Conservation (phyloP, 352 stramenopile species). For the Phytophthora uliginosa region DNA sequence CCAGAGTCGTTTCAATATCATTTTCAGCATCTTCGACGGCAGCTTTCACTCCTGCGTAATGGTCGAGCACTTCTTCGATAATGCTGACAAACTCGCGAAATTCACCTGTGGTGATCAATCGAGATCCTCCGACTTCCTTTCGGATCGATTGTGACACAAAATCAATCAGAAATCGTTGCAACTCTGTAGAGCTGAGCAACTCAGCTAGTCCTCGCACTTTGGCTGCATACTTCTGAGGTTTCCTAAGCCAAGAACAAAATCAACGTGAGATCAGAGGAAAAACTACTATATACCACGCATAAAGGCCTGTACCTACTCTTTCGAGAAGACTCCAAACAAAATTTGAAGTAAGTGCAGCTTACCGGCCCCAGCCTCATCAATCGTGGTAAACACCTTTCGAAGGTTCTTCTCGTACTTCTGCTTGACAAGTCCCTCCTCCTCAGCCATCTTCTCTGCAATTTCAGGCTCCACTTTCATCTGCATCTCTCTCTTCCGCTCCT, state of each 20-base stretch:
- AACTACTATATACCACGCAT: neutral
- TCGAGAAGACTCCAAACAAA: constrained; percentile 62
- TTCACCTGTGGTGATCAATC: constrained; percentile 40
- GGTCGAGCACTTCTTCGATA: constrained; percentile 65
- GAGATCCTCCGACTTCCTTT: constrained; percentile 20
- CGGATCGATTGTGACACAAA: constrained; percentile 48
- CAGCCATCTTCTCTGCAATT: constrained; percentile 55
- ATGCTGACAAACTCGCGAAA: constrained; percentile 68
- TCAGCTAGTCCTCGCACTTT: constrained; percentile 59
- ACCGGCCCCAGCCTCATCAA: constrained; percentile 46
- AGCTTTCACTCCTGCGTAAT: constrained; percentile 50
- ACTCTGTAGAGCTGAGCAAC: constrained; percentile 45
- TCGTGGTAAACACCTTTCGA: constrained; percentile 60
- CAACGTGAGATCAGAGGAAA: neutral
- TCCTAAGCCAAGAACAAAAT: constrained; percentile 9
- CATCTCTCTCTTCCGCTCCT: constrained; percentile 35
- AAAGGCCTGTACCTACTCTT: constrained; percentile 49
- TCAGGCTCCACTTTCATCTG: constrained; percentile 55
- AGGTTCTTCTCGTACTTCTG: constrained; percentile 49
- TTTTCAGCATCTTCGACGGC: constrained; percentile 70
- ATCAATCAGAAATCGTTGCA: constrained; percentile 73
- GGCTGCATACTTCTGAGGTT: constrained; percentile 47
- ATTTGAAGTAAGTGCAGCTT: constrained; percentile 67
- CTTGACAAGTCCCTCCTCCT: constrained; percentile 24
- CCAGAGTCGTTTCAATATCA: constrained; percentile 57